phyloP scores from a whole-genome alignment of 495 filamentous ascomycete genomes.

The Polyplosphaeria fusca region DNA sequence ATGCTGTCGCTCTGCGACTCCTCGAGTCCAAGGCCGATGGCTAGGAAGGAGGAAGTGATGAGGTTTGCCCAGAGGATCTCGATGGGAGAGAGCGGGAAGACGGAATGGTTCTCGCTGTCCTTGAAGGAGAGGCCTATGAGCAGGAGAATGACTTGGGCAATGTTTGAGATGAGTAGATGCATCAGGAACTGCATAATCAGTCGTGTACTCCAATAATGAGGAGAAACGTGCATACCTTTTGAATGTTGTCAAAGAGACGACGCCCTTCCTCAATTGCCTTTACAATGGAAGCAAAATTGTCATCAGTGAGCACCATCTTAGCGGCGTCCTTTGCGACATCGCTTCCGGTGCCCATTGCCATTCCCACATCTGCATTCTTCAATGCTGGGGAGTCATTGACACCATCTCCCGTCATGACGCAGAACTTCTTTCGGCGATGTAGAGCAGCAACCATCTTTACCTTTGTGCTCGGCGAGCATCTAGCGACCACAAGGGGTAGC shows the following conservation, averaged over 20 bases:
- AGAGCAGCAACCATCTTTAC: slow-evolving; percentile 71
- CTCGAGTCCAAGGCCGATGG: slow-evolving; percentile 69
- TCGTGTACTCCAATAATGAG: too few species aligned
- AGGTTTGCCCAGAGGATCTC: slow-evolving; percentile 78
- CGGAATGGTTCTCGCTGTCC: slow-evolving; percentile 58
- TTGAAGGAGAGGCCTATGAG: slow-evolving; percentile 69
- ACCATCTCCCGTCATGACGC: slow-evolving; percentile 77
- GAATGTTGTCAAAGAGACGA: slow-evolving; percentile 75
- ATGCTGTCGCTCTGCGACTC: slow-evolving; percentile 63
- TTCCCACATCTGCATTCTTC: slow-evolving; percentile 73
- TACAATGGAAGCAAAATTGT: slow-evolving; percentile 80
- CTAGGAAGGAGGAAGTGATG: slow-evolving; percentile 71
- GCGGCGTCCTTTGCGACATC: slow-evolving; percentile 80
- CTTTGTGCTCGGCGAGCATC: slow-evolving; percentile 68
- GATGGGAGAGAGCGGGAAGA: slow-evolving; percentile 71
- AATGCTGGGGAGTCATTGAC: slow-evolving; percentile 79
- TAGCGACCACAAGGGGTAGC: slow-evolving; percentile 63
- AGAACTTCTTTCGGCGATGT: slow-evolving; percentile 59
- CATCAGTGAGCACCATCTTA: slow-evolving; percentile 70
- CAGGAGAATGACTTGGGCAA: slow-evolving; percentile 72
- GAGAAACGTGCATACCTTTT: slow-evolving; percentile 45
- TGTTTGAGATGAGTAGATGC: slow-evolving; percentile 69
- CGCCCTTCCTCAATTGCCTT: slow-evolving; percentile 70
- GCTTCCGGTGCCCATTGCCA: slow-evolving; percentile 73
- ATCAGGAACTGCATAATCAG: slow-evolving; percentile 72